Base-by-base conservation (phyloP, 2,329 filamentous ascomycete species). In the Aureobasidium sp. region DNA sequence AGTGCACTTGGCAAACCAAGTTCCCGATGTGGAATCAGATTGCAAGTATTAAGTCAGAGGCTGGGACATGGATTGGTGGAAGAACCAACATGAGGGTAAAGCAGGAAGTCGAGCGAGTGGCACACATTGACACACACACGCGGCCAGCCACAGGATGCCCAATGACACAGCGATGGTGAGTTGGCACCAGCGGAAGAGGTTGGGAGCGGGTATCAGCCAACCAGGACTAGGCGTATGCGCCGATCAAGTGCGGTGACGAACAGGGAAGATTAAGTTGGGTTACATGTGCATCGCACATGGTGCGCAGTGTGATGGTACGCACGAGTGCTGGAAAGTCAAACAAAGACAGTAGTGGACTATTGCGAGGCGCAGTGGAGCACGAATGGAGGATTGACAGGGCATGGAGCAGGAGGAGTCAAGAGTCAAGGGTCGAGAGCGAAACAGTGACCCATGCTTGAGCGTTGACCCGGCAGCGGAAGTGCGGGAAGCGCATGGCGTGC, bases 241-340 rank as follows among this genome's bases (percentile, higher is more conserved):
- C 54, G 54, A 59, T 59, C 44, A 50, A 49, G 57, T 59, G 57
- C 57, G 45, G 57, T 50, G 45, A 59, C 45, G 57, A 49, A 50
- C 36, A 57, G 39, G 30, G 21, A 45, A 57, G 39, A 45, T 57
- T 57, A 49, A 36, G 57, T 59, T 48, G 55, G 44, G 57, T 49
- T 59, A 42, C 45, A 59, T 41, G 57, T 59, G 45, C 44, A 50
- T 44, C 27, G 15, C 44, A 48, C 42, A 50, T 36, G 6, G 29
- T 13, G 42, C 42, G 21, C 42, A 15, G 34, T 29, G 50, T 37
- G 21, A 34, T 34, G 30, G 21, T 30, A 15, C 29, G 34, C 45
- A 36, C 25, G 45, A 29, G 25, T 15, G 49, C 27, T 41, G 57
- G 48, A 4, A 11, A 45, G 13, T n/a, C 39, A 47, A 50, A 41